Conservation (phyloP, 495 filamentous ascomycete species). For the Penicillium manginii region DNA sequence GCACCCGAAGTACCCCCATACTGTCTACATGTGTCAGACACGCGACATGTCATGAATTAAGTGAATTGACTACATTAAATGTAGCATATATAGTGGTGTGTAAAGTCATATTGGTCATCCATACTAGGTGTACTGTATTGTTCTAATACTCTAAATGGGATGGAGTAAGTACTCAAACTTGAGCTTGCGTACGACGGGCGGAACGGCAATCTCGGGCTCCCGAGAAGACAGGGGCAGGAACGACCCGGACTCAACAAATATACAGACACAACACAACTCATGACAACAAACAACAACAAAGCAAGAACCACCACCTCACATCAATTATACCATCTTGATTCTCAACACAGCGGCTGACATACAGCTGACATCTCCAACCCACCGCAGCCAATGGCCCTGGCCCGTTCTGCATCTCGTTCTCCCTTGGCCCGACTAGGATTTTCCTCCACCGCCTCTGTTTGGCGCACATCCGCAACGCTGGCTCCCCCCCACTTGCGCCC, state of each 20-base stretch:
- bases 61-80: neutral
- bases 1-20: neutral
- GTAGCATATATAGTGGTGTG: too few relatives aligned
- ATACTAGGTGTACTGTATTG: too few relatives aligned
- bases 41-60: neutral
- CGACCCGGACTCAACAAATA: neutral
- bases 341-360: slow-evolving; percentile 10
- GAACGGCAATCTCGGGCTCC: slow-evolving; percentile 2
- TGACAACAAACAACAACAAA: neutral
- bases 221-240: neutral
- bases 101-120: too few relatives aligned
- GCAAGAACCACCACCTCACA: neutral
- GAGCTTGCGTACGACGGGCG: neutral
- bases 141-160: too few relatives aligned
- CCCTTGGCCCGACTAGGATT: slow-evolving; percentile 45
- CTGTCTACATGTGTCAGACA: too few relatives aligned
- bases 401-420: slow-evolving; percentile 18
- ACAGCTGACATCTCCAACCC: neutral
- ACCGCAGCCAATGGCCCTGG: slow-evolving; percentile 26
- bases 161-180: neutral
- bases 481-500: slow-evolving; percentile 48
- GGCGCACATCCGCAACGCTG: slow-evolving; percentile 47
- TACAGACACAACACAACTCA: neutral
- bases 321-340: neutral
- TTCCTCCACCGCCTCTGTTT: slow-evolving; percentile 45